Evolutionary conservation across 2,329 filamentous ascomycete species (phyloP), one percentile per base, ranked within the genome.

Genomic region (Diaporthe ampelina): DNA sequence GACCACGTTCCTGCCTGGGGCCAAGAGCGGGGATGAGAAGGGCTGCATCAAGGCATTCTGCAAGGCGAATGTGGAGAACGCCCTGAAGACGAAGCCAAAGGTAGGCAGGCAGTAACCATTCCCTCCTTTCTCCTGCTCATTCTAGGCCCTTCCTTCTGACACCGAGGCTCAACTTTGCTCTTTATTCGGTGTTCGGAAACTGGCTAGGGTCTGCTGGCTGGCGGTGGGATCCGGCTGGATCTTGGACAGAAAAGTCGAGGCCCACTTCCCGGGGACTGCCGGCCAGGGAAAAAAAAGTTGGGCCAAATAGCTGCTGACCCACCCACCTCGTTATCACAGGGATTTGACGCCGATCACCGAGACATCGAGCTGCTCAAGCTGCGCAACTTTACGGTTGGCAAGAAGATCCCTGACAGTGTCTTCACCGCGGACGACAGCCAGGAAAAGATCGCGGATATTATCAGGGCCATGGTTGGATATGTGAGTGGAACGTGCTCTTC

Each of bases 31-130:
- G 72, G 88, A 91, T 74, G 80, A 79, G 45, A 87, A 89, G 75
- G 89, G 89, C 65, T 91, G 88, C 24, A 82, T 97, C 7, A 88
- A 90, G 77, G 93, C 93, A 0, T 97, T 98, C 82, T 88, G 90
- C 29, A 87, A 86, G 57, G 86, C 88, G 77, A 98, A 97, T 79
- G 85, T 89, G 77, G 90, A 91, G 74, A 93, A 91, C 76, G 94
- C 95, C 19, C 86, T 98, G 68, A 97, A 97, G 87, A 96, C 91
- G 50, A 92, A 93, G 80, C 95, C 95, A 6, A 96, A 95, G 91
- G 94, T 95, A 82, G 82, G 88, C 40, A 4, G 82, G 88, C 1
- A 15, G 40, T 0, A 6, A 21, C 17, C 1, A 9, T 58, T n/a
- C 8, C 13, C 15, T 21, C 8, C 35, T 68, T 32, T 21, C 8